Evolutionary conservation across 148 eudicot genomes (phyloP).

Genomic region (Simmondsia chinensis): DNA sequence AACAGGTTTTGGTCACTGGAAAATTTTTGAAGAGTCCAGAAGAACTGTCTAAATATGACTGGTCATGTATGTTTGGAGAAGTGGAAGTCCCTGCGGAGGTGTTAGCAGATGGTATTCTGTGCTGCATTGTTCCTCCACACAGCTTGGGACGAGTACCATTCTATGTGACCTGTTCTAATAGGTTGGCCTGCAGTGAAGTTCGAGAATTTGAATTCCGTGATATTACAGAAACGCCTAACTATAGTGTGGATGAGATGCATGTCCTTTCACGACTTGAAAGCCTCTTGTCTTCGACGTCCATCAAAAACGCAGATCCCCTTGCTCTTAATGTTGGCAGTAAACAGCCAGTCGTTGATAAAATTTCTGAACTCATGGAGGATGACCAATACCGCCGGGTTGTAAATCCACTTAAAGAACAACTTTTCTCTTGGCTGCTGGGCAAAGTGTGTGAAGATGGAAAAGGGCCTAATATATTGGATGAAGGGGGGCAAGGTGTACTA

Average conservation of each 20-base stretch:
- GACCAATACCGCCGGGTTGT: constrained; percentile 19
- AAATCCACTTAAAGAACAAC: constrained; percentile 32
- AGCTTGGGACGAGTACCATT: constrained; percentile 76
- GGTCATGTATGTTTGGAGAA: constrained; percentile 99
- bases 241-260: constrained; percentile 24
- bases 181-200: constrained; percentile 98
- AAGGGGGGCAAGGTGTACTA: constrained; percentile 54
- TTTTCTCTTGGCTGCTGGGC: constrained; percentile 38
- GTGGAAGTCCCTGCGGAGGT: constrained; percentile 86
- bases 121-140: constrained; percentile 74
- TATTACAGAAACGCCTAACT: no score
- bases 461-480: constrained; percentile 41
- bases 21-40: constrained; percentile 62
- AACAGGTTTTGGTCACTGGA: constrained; percentile 72
- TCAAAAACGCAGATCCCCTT: constrained; percentile 9
- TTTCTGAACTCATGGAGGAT: constrained; percentile 22
- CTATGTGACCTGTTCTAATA: constrained; percentile 85
- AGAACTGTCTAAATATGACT: constrained; percentile 42
- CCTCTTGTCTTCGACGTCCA: constrained; percentile 19
- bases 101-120: constrained; percentile 54
- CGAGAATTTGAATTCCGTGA: constrained; percentile 85
- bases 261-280: constrained; percentile 29
- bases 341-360: constrained; percentile 19
- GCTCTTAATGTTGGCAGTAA: constrained; percentile 11
- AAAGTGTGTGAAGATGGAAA: constrained; percentile 41